Percentiles rank a stretch among this genome's conserved stretches.
phyloP scores from a whole-genome alignment of 2,329 filamentous ascomycete species.

The Monilinia fructicola region DNA sequence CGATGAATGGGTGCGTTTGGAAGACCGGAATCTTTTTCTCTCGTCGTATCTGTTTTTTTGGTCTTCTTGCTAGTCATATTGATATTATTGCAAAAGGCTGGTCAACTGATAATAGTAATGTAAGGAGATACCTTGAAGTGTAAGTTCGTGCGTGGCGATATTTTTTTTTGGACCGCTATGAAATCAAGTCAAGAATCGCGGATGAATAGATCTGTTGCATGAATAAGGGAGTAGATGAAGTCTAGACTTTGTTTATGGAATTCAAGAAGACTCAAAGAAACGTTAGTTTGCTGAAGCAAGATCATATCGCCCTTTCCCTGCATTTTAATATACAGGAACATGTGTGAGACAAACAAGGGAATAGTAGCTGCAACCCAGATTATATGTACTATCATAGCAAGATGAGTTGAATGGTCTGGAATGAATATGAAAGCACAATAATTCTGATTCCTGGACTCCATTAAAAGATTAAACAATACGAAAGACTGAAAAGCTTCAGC shows the following conservation, averaged over 20 bases:
- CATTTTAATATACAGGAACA: background rate
- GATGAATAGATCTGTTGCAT: background rate
- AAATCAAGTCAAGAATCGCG: background rate
- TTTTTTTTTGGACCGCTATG: background rate
- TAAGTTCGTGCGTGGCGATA: no score
- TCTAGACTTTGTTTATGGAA: background rate
- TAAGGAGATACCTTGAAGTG: no score
- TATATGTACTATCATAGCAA: background rate
- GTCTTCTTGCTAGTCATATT: no score
- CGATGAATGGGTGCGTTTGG: background rate
- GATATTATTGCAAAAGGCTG: background rate
- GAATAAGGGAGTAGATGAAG: background rate
- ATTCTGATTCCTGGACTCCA: no score
- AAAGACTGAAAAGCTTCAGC: no score
- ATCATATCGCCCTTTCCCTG: background rate
- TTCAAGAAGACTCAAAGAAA: background rate
- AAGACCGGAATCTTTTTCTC: no score
- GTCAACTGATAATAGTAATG: no score
- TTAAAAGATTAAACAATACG: no score
- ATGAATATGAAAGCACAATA: no score
- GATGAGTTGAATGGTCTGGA: no score
- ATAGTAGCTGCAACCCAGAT: background rate
- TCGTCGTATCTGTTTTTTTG: no score
- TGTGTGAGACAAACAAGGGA: background rate
- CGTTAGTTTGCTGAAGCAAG: background rate